A percentile compares a stretch with the other conserved stretches of the same genome.
Conservation (phyloP, 805 yeast genomes). For the Ogataea nonfermentans region DNA sequence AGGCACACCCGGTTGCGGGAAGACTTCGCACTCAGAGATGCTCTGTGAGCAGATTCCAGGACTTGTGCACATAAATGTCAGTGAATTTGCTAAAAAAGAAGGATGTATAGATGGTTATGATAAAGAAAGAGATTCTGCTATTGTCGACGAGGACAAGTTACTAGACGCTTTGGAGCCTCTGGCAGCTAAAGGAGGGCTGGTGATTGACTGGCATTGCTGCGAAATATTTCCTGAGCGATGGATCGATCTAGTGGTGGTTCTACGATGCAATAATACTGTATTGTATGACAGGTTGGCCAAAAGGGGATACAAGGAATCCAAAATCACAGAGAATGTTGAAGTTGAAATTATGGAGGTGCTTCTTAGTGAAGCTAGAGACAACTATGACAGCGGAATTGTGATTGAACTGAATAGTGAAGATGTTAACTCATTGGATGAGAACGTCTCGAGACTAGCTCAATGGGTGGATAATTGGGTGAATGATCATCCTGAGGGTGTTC, state of each 20-base stretch:
- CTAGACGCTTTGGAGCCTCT: slow-evolving; percentile 78
- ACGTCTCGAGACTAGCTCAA: slow-evolving; percentile 66
- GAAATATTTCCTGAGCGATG: slow-evolving; percentile 92
- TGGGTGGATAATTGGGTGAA: slow-evolving; percentile 79
- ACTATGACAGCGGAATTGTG: slow-evolving; percentile 76
- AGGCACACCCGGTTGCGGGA: slow-evolving; percentile 94
- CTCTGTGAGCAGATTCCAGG: slow-evolving; percentile 52
- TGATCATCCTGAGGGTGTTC: slow-evolving; percentile 62
- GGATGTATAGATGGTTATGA: slow-evolving; percentile 83
- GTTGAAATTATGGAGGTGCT: slow-evolving; percentile 97
- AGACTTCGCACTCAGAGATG: slow-evolving; percentile 64
- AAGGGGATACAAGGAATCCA: slow-evolving; percentile 76
- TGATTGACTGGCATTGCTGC: slow-evolving; percentile 97
- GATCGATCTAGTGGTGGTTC: slow-evolving; percentile 88
- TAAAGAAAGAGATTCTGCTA: slow-evolving; percentile 76
- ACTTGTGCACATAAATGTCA: slow-evolving; percentile 59
- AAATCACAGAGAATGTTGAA: slow-evolving; percentile 88
- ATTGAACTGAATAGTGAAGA: slow-evolving; percentile 74
- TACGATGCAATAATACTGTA: slow-evolving; percentile 69
- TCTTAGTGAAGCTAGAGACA: slow-evolving; percentile 79
- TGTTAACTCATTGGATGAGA: slow-evolving; percentile 77
- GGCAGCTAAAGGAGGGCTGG: slow-evolving; percentile 79
- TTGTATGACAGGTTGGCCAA: slow-evolving; percentile 73
- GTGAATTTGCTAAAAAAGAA: slow-evolving; percentile 77
- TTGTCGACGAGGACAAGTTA: slow-evolving; percentile 90